These are phyloP conservation scores for Arxiozyma telluris DNA, from an alignment of 1,139 yeast genomes.

Conservation along the genomic window DNA sequence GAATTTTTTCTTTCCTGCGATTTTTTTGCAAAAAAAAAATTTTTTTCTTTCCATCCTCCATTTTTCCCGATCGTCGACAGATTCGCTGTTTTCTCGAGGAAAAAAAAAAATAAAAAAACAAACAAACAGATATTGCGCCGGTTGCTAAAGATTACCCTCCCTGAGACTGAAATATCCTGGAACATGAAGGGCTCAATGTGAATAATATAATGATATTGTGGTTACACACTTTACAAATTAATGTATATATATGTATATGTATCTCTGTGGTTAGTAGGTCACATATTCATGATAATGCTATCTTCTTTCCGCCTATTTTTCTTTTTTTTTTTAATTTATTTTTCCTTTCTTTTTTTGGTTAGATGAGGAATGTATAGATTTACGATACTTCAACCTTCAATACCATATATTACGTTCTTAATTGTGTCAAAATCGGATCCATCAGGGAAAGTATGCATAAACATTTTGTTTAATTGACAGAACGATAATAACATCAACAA, in stretches of 20 bases:
- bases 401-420: constrained; percentile 49
- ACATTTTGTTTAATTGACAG: constrained; percentile 40
- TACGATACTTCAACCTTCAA: constrained; percentile 14
- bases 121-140: background rate
- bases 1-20: background rate
- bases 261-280: background rate
- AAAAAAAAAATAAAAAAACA: too few species aligned
- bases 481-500: constrained; percentile 51
- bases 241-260: background rate
- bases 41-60: background rate
- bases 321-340: too few species aligned
- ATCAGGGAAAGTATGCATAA: constrained; percentile 32
- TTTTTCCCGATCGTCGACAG: background rate
- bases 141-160: background rate
- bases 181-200: background rate
- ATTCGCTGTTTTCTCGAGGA: background rate
- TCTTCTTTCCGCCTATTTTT: background rate
- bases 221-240: background rate
- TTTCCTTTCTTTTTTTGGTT: background rate
- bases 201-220: background rate
- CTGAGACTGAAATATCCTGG: background rate
- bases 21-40: too few species aligned
- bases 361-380: too few species aligned
- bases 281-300: background rate
- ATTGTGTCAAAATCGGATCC: constrained; percentile 34